Evolutionary conservation across 1,284 basidiomycete genomes (phyloP).

Genomic region (Trichosporon asahii): DNA sequence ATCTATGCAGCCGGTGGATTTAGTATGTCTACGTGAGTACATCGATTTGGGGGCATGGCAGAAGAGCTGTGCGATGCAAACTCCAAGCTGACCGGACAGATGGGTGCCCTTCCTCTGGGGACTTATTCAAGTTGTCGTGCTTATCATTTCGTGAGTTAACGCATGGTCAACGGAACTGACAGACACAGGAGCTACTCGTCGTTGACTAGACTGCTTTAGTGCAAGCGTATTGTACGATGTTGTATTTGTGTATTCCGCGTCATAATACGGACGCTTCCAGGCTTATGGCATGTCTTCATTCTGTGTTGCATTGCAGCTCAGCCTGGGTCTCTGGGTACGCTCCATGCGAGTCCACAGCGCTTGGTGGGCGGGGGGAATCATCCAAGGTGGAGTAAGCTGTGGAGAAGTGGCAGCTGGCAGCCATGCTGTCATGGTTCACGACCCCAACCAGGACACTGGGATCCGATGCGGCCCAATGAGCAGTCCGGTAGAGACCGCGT

Average conservation of each 20-base stretch:
- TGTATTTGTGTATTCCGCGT: background rate
- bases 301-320: no score
- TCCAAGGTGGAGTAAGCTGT: no score
- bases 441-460: no score
- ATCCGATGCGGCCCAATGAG: no score
- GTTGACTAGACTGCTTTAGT: constrained; percentile 42
- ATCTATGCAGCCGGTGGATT: constrained; percentile 66
- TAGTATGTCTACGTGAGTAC: constrained; percentile 74
- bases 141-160: constrained; percentile 58
- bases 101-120: constrained; percentile 79
- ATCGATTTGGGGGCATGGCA: background rate
- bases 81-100: constrained; percentile 50
- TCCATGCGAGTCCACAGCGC: no score
- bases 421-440: background rate
- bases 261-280: no score
- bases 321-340: no score
- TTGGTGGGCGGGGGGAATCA: no score
- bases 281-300: no score
- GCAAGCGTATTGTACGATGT: background rate
- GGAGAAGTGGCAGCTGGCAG: no score
- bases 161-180: constrained; percentile 10
- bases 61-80: background rate
- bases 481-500: no score
- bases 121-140: constrained; percentile 64
- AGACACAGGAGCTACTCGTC: constrained; percentile 40